Base-by-base conservation (phyloP, 2,329 filamentous ascomycete species). In the Pseudofabraea citricarpa region DNA sequence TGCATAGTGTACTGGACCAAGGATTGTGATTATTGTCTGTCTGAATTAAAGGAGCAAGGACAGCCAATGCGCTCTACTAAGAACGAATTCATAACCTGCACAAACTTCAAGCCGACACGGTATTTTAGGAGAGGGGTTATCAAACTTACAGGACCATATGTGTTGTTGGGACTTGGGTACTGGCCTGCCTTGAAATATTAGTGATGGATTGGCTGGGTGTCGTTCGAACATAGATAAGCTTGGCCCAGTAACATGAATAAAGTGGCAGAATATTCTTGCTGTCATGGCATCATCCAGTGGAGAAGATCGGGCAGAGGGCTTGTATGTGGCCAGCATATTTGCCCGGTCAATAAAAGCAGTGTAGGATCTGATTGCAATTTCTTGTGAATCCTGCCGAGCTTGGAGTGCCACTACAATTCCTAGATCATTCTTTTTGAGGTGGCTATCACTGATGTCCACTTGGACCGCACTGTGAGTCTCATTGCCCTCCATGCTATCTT, bases 161-260 rank as follows among this genome's bases (percentile, higher is more conserved):
- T 81, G 77, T 55, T 82, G 79, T 37, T 85, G 77, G 7, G 79
- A 74, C 39, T 73, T 74, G 3, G 83, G 77, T 2, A 86, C 73
- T 0, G 77, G 70, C 8, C 71, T 69, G 36, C 82, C 78, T 43
- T 72, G 70, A 53, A 87, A 82, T 22, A 86, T 73, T 6, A 82
- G 74, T 1, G 80, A 76, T 1, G 87, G 77, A 56, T 91, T 87
- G 43, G 82, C 76, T 2, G 87, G 82, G 61, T 90, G 82, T 41
- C 91, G 77, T 64, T 97, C 90, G 60, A 88, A 95, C 21, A 95
- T 75, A 1, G 90, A 95, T 59, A 97, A 79, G 52, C 80, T 86
- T 1, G 90, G 87, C 0, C 85, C 90, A 2, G 90, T 95, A 6
- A 93, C 85, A 53, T 89, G 85, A 36, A 97, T 81, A 62, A 96